Evolutionary conservation across 495 filamentous ascomycete genomes (phyloP).

Genomic region (Penicillium egyptiacum): DNA sequence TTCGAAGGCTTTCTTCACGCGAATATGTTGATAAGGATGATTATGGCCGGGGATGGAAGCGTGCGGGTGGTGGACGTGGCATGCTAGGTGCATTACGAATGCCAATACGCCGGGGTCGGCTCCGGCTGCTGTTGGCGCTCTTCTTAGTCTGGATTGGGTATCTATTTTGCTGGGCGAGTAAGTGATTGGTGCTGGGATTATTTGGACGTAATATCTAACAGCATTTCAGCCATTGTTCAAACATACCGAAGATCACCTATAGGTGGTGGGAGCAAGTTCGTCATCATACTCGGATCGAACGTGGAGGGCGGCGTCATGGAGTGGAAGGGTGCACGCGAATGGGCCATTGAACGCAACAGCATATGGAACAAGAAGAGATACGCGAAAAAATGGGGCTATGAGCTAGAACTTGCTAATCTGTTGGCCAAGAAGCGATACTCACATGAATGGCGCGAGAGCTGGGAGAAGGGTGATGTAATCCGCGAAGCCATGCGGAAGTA

Average conservation of each 20-base stretch:
- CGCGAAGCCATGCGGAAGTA: conserved; percentile 90
- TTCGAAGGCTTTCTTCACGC: conserved; percentile 42
- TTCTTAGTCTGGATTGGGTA: conserved; percentile 62
- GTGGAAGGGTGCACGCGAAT: conserved; percentile 96
- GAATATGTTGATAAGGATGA: conserved; percentile 78
- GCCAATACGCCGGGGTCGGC: conserved; percentile 53
- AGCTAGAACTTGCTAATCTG: conserved; percentile 96
- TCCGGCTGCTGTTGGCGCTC: conserved; percentile 58
- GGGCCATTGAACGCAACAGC: conserved; percentile 97
- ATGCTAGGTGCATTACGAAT: conserved; percentile 39
- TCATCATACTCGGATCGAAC: conserved; percentile 92
- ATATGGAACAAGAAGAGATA: conserved; percentile 93
- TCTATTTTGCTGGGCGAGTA: conserved; percentile 58
- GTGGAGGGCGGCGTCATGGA: conserved; percentile 97
- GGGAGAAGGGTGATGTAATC: conserved; percentile 98
- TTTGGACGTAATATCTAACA: not conserved
- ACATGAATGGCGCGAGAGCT: conserved; percentile 98
- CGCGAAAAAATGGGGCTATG: conserved; percentile 85
- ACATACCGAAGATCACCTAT: conserved; percentile 59
- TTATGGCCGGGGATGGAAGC: conserved; percentile 48
- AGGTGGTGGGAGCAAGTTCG: conserved; percentile 86
- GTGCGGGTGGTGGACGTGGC: conserved; percentile 22
- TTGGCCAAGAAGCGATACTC: conserved; percentile 97
- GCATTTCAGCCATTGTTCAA: conserved; percentile 34
- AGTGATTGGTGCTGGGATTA: conserved; percentile 35